phyloP scores from a whole-genome alignment of 768 basidiomycete genomes.

The Mycena floridula region DNA sequence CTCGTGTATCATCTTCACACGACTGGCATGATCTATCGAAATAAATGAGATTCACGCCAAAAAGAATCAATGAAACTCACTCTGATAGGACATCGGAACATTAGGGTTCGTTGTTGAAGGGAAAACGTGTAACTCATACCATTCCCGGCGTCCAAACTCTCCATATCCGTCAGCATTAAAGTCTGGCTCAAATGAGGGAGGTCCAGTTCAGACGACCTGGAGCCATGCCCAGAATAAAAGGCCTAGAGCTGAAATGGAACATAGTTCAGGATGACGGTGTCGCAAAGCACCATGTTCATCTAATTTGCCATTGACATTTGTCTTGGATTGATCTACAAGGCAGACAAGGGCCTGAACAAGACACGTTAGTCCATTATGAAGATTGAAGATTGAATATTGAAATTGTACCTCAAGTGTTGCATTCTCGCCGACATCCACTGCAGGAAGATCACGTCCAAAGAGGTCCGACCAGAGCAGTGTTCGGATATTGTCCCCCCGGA shows the following conservation, averaged over 20 bases:
- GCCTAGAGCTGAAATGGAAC: slow-evolving; percentile 20
- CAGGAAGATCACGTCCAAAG: background rate
- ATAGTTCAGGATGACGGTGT: slow-evolving; percentile 22
- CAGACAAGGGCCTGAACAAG: background rate
- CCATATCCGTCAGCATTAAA: slow-evolving; percentile 15
- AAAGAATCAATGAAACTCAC: background rate
- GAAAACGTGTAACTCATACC: slow-evolving; percentile 23
- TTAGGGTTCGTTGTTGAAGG: slow-evolving; percentile 1
- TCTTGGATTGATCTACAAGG: slow-evolving; percentile 19
- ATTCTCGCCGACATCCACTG: background rate
- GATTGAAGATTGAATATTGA: too few species aligned
- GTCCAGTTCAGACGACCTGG: slow-evolving; percentile 16
- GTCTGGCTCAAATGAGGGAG: slow-evolving; percentile 20
- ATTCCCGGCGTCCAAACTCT: slow-evolving; percentile 19
- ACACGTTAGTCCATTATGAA: background rate
- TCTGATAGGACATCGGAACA: background rate
- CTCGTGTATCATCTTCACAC: background rate
- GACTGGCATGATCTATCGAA: background rate
- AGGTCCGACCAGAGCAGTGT: slow-evolving; percentile 12
- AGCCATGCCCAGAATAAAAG: slow-evolving; percentile 14
- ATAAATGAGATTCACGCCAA: background rate
- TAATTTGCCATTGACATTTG: slow-evolving; percentile 22
- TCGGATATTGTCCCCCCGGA: slow-evolving; percentile 15
- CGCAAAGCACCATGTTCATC: slow-evolving; percentile 25
- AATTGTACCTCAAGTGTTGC: background rate